Base-by-base conservation (phyloP, 768 basidiomycete genomes). In the Filobasidium floriforme region DNA sequence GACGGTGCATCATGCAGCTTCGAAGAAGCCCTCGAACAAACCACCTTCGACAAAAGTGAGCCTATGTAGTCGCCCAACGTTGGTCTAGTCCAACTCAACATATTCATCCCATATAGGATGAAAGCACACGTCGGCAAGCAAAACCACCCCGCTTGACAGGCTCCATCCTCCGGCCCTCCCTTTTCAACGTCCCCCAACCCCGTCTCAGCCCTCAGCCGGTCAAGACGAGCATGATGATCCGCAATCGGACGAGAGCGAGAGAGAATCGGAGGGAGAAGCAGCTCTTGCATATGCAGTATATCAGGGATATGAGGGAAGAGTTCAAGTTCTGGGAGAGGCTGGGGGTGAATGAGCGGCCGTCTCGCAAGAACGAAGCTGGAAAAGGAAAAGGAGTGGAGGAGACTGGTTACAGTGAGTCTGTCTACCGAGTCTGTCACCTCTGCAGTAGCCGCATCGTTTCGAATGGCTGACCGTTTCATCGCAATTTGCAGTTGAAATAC, bases 161-260 rank as follows among this genome's bases (percentile, higher is more conserved):
- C 5, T 83, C 82, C 1, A 84, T 84, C 74, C 74, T 90, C n/a
- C 85, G 84, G 12, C 83, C 90, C 0, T 82, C 87, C 0, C 61
- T 84, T 9, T 84, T 79, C 77, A 85, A 90, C 73, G 81, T 79
- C 0, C 89, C 90, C 0, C 82, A 96, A 15, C 90, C 90, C 0
- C 85, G 89, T 0, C 80, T 96, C 70, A 85, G 83, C 46, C 90
- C 89, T 0, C 90, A 94, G 68, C 92, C 93, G 0, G 71, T 79
- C 5, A 81, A 83, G n/a, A 83, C 92, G 54, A 82, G 84, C 1
- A 83, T 84, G 75, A 89, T 92, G 81, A 89, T 93, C 41, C 74
- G 79, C 49, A 77, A 79, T 18, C 80, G 87, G 1, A 79, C 82
- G 18, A 68, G 73, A 10, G 78, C 79, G 4, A 79, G 82, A 0